phyloP scores from a whole-genome alignment of 192 early-diverging fungal genomes.

The Jimgerdemannia flammicorona region DNA sequence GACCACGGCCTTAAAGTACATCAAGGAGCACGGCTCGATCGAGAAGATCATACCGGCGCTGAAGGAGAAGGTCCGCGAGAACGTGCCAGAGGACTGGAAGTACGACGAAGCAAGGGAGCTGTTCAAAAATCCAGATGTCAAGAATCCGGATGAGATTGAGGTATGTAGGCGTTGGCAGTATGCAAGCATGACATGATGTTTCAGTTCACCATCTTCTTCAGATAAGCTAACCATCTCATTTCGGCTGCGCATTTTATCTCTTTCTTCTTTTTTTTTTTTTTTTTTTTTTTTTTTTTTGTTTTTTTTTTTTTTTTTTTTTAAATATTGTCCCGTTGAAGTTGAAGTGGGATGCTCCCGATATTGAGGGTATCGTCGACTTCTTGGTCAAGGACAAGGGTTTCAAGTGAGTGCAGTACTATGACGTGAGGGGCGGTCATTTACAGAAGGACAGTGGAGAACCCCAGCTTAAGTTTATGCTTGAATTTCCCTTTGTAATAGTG shows the following conservation, averaged over 20 bases:
- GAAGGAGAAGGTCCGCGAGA: slow-evolving; percentile 70
- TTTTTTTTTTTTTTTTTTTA: too few relatives aligned
- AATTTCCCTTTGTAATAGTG: slow-evolving; percentile 34
- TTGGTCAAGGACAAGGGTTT: slow-evolving; percentile 96
- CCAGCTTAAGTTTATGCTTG: too few relatives aligned
- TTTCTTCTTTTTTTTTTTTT: not conserved
- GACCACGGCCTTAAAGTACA: slow-evolving; percentile 72
- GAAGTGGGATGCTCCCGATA: slow-evolving; percentile 71
- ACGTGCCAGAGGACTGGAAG: slow-evolving; percentile 86
- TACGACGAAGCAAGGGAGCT: slow-evolving; percentile 86
- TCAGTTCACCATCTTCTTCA: not conserved
- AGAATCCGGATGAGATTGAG: slow-evolving; percentile 62
- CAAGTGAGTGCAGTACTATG: too few relatives aligned
- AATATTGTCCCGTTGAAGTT: slow-evolving; percentile 42
- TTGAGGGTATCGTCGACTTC: slow-evolving; percentile 82
- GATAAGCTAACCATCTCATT: not conserved
- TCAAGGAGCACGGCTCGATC: slow-evolving; percentile 80
- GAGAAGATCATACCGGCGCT: slow-evolving; percentile 75
- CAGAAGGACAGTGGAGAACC: too few relatives aligned
- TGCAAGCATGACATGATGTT: slow-evolving; percentile 3
- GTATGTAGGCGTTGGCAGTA: slow-evolving; percentile 31
- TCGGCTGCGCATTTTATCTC: not conserved
- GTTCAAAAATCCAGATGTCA: slow-evolving; percentile 80
- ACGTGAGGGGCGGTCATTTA: too few relatives aligned
- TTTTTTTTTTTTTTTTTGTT: too few relatives aligned